Conservation (phyloP, 768 basidiomycete species). For the Chalciporus chontae region DNA sequence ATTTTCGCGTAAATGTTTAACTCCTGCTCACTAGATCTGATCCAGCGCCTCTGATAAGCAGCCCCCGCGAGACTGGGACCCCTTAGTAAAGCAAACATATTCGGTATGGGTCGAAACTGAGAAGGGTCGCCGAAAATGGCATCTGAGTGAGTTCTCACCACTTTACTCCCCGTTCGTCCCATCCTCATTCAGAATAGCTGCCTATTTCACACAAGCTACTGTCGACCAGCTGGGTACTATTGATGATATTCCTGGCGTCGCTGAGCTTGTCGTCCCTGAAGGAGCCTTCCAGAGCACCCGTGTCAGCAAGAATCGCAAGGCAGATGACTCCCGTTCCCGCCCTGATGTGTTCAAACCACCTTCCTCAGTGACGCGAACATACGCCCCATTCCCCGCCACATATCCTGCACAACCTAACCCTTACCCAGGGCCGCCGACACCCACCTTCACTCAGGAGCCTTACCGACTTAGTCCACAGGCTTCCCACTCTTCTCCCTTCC, state of each 20-base stretch:
- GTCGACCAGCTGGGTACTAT: conserved; percentile 69
- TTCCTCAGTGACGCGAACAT: conserved; percentile 35
- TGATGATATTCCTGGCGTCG: conserved; percentile 59
- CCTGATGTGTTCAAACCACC: conserved; percentile 31
- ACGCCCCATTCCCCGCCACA: conserved; percentile 39
- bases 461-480: conserved; percentile 21
- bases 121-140: conserved; percentile 73
- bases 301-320: conserved; percentile 46
- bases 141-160: conserved; percentile 56
- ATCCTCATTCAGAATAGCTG: conserved; percentile 48
- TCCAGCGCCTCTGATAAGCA: conserved; percentile 42
- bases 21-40: neutral
- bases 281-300: conserved; percentile 69
- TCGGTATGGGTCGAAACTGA: conserved; percentile 71
- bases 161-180: neutral
- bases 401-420: conserved; percentile 27
- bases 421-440: conserved; percentile 22
- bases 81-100: conserved; percentile 80
- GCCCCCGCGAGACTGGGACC: conserved; percentile 61
- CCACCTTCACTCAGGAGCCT: conserved; percentile 23
- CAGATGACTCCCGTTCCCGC: conserved; percentile 36
- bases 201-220: conserved; percentile 77
- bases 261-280: conserved; percentile 61
- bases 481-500: conserved; percentile 20
- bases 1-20: neutral